phyloP scores from a whole-genome alignment of 106 monocot species.

The Dendrobium officinale region DNA sequence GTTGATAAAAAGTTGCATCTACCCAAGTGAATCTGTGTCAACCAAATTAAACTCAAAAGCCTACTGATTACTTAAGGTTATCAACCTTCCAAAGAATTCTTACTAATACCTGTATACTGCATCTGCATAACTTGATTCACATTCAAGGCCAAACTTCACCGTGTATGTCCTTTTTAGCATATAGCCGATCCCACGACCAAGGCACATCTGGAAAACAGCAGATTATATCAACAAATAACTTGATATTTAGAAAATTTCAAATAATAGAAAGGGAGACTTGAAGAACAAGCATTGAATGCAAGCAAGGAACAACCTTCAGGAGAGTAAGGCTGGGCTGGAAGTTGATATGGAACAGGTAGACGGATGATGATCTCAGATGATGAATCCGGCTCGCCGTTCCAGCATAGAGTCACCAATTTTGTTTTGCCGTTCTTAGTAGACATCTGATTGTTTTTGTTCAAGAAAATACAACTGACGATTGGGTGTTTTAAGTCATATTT shows the following conservation, averaged over 20 bases:
- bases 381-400: conserved; percentile 14
- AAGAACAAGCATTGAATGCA: neutral
- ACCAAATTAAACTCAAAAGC: neutral
- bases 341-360: conserved; percentile 82
- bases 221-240: neutral
- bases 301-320: conserved; percentile 43
- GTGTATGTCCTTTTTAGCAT: conserved; percentile 82
- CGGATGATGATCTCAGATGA: conserved; percentile 32
- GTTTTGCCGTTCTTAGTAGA: conserved; percentile 13
- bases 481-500: too few relatives aligned
- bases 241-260: neutral
- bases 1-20: too few relatives aligned
- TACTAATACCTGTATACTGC: neutral
- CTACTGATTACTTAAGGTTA: neutral
- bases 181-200: conserved; percentile 88
- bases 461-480: neutral
- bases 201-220: conserved; percentile 61
- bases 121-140: neutral
- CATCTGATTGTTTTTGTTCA: conserved; percentile 8
- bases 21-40: too few relatives aligned
- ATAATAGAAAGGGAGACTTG: neutral
- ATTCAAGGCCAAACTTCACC: conserved; percentile 67
- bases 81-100: too few relatives aligned
- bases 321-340: conserved; percentile 76
- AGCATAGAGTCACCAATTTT: conserved; percentile 51